Percentiles rank a stretch among this genome's conserved stretches.
These are phyloP conservation scores for Neofusicoccum sp. DNA, from an alignment of 2,329 filamentous ascomycete genomes.

Conservation along the genomic window DNA sequence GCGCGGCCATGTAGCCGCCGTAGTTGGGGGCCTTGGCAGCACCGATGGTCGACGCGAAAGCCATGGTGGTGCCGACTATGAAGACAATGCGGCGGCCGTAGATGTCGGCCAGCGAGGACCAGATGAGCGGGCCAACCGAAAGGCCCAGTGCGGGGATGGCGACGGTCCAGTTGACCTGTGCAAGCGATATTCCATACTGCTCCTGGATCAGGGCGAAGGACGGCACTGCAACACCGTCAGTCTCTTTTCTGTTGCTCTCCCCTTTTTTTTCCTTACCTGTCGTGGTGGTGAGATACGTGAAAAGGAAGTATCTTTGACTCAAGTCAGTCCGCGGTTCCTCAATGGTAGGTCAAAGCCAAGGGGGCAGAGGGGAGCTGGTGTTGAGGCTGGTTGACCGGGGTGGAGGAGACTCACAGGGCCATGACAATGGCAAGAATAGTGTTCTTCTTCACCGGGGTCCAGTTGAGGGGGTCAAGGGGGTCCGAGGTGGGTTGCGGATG, in stretches of 20 bases:
- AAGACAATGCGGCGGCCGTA: conserved; percentile 46
- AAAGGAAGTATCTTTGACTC: conserved; percentile 52
- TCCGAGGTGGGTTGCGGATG: conserved; percentile 38
- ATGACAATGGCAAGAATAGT: conserved; percentile 53
- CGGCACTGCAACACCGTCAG: conserved; percentile 40
- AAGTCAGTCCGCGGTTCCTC: neutral
- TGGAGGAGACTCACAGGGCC: conserved; percentile 43
- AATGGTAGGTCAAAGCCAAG: too few species aligned
- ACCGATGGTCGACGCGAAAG: conserved; percentile 44
- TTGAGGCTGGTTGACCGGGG: too few species aligned
- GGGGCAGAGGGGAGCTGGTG: neutral
- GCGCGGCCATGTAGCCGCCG: conserved; percentile 55
- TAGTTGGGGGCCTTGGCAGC: conserved; percentile 44
- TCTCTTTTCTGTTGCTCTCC: too few species aligned
- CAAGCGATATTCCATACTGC: conserved; percentile 39
- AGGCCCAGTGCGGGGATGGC: conserved; percentile 43
- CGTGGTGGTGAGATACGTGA: conserved; percentile 59
- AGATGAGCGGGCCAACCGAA: conserved; percentile 30
- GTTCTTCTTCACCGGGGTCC: conserved; percentile 40
- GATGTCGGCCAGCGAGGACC: conserved; percentile 34
- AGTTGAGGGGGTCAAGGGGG: conserved; percentile 37
- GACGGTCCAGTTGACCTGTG: conserved; percentile 56
- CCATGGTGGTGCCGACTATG: conserved; percentile 44
- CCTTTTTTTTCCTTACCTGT: conserved; percentile 22
- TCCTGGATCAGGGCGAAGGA: conserved; percentile 52